Conservation (phyloP, 768 basidiomycete species). For the Calocybe gangraenosa region DNA sequence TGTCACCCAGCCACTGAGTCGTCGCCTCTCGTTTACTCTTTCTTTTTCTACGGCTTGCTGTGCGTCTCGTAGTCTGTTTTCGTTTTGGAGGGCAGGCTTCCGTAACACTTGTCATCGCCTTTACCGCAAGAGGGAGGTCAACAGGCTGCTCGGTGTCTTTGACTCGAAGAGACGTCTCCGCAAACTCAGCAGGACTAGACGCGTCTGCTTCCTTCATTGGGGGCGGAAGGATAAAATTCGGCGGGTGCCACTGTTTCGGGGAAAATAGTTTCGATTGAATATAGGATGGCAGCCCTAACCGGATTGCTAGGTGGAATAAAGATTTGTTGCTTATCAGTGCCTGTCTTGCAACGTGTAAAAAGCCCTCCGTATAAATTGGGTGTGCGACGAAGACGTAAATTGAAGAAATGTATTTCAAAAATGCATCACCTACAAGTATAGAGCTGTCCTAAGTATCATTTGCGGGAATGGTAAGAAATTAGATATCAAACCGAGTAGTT, state of each 20-base stretch:
- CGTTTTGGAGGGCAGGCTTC: background rate
- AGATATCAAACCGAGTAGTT: conserved; percentile 61
- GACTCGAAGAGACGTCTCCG: too few species aligned
- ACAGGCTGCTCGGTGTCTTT: too few species aligned
- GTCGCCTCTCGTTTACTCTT: conserved; percentile 32
- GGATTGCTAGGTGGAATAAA: conserved; percentile 50
- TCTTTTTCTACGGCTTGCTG: conserved; percentile 27
- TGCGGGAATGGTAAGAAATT: background rate
- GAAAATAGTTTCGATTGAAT: conserved; percentile 71
- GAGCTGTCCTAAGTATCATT: background rate
- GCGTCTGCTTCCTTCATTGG: too few species aligned
- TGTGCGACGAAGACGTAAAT: conserved; percentile 70
- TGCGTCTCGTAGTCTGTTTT: conserved; percentile 10
- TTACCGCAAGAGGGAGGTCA: too few species aligned
- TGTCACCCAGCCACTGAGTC: conserved; percentile 69
- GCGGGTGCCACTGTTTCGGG: conserved; percentile 63
- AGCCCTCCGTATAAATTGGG: conserved; percentile 61
- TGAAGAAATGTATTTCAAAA: conserved; percentile 75
- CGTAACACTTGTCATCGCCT: too few species aligned
- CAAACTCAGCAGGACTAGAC: too few species aligned
- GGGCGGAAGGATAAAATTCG: conserved; percentile 26
- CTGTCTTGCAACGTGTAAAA: conserved; percentile 63
- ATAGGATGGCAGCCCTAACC: conserved; percentile 62
- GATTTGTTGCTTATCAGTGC: conserved; percentile 72
- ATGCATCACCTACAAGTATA: conserved; percentile 70